Conservation (phyloP, 352 stramenopile species). For the Pythium brassicae region DNA sequence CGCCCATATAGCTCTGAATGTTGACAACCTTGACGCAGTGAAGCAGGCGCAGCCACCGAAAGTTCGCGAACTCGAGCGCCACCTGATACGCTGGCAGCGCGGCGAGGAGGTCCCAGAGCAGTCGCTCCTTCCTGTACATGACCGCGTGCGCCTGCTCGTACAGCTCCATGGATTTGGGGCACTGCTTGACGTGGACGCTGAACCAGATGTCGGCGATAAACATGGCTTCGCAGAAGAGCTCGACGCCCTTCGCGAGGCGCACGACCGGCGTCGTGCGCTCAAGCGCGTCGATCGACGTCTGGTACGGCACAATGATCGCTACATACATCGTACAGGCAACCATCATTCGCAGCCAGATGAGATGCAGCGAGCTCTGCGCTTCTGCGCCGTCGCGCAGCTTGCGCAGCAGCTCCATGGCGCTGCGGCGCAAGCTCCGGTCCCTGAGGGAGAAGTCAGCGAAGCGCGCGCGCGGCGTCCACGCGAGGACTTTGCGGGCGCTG, state of each 20-base stretch:
- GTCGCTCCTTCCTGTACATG: slow-evolving; percentile 37
- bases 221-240: slow-evolving; percentile 30
- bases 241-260: slow-evolving; percentile 16
- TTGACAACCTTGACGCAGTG: slow-evolving; percentile 52
- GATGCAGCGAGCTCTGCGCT: slow-evolving; percentile 34
- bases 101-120: slow-evolving; percentile 35
- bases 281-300: slow-evolving; percentile 39
- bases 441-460: no score
- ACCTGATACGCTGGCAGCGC: slow-evolving; percentile 40
- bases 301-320: slow-evolving; percentile 41
- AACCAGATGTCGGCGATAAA: slow-evolving; percentile 50
- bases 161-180: slow-evolving; percentile 32
- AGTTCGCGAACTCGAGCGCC: slow-evolving; percentile 23
- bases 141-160: slow-evolving; percentile 39
- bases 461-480: background rate
- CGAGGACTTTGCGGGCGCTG: background rate
- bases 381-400: slow-evolving; percentile 19
- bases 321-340: slow-evolving; percentile 32
- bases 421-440: background rate
- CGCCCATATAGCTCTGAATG: slow-evolving; percentile 50
- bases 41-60: slow-evolving; percentile 28
- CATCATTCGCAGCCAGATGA: slow-evolving; percentile 40
- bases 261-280: slow-evolving; percentile 22
- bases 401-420: background rate
- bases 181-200: slow-evolving; percentile 33